Percentiles rank a stretch among this genome's conserved stretches.
These are phyloP conservation scores for Aurifilum marmelostoma DNA, from an alignment of 2,329 filamentous ascomycete genomes.

Conservation along the genomic window DNA sequence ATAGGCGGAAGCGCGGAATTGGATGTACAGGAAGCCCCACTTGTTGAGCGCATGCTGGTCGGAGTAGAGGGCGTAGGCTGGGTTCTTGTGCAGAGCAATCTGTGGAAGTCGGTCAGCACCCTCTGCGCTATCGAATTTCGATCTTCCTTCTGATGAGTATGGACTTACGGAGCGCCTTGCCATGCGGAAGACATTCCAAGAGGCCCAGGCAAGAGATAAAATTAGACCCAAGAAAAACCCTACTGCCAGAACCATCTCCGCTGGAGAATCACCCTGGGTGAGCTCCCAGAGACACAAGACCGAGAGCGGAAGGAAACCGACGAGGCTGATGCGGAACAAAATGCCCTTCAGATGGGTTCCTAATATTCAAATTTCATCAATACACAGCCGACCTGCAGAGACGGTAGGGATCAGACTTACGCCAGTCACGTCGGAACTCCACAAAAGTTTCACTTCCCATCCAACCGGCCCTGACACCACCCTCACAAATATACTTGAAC, in stretches of 20 bases:
- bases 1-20: slow-evolving; percentile 86
- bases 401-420: slow-evolving; percentile 44
- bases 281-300: slow-evolving; percentile 87
- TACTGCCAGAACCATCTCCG: slow-evolving; percentile 76
- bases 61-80: slow-evolving; percentile 87
- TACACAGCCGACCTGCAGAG: not conserved
- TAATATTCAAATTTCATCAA: not conserved
- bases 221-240: slow-evolving; percentile 81
- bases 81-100: slow-evolving; percentile 83
- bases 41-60: slow-evolving; percentile 85
- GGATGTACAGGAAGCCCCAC: slow-evolving; percentile 90
- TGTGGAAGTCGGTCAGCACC: slow-evolving; percentile 9
- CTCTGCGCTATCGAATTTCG: not conserved
- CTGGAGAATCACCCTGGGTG: slow-evolving; percentile 75
- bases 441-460: slow-evolving; percentile 81
- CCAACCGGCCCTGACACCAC: slow-evolving; percentile 69
- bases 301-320: slow-evolving; percentile 84
- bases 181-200: slow-evolving; percentile 79
- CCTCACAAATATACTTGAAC: slow-evolving; percentile 77
- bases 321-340: slow-evolving; percentile 78
- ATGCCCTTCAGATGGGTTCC: slow-evolving; percentile 70
- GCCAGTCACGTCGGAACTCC: slow-evolving; percentile 86
- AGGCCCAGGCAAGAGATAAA: slow-evolving; percentile 73
- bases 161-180: slow-evolving; percentile 68
- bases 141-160: not conserved